Evolutionary conservation across 2,329 filamentous ascomycete species (phyloP), one percentile per base, ranked within the genome.

Genomic region (Emmonsiellopsis sp.): DNA sequence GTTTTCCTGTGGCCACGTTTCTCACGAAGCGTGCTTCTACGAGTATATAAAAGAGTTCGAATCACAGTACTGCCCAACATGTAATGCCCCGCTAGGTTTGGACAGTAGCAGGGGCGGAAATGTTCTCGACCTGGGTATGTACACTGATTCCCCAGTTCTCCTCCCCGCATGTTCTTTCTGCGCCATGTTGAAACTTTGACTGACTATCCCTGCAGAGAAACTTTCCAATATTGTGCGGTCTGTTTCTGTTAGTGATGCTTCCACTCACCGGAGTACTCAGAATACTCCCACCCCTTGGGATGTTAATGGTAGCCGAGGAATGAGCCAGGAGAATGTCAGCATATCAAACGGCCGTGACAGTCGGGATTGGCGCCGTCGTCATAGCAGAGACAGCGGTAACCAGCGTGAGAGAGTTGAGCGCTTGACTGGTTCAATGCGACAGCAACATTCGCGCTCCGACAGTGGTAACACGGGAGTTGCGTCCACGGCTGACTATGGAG

Each of bases 1-100:
- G 68, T 93, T 98, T 64, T 94, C 91, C 5, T 98, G 93, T 71
- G 82, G 85, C n/a, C 93, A 98, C 71, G 92, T 98, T 56, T 90
- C 92, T 9, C 93, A 98, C 68, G 93, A 97, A 70, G 93, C 92
- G 37, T 98, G 93, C 72, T 97, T 98, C 68, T 97, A 97, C 73
- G 93, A 98, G 71, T 96, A 94, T 67, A 95, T 98, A 63, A 87
- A 88, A 64, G 92, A 96, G 65, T 87, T 92, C 55, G 91, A 97
- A 61, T 88, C 88, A 51, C 90, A 97, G 64, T 91, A 89, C 65
- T 98, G 93, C 71, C 93, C 93, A 32, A 87, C 88, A 59, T 98
- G 93, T 71, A 87, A 95, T 75, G 87, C 91, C 58, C 90, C 93
- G 17, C 74, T 98, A 51, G 89, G 91, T 57, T 76, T 98, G 43